Evolutionary conservation across 495 filamentous ascomycete genomes (phyloP).

Genomic region (Penicillium cataractarum): DNA sequence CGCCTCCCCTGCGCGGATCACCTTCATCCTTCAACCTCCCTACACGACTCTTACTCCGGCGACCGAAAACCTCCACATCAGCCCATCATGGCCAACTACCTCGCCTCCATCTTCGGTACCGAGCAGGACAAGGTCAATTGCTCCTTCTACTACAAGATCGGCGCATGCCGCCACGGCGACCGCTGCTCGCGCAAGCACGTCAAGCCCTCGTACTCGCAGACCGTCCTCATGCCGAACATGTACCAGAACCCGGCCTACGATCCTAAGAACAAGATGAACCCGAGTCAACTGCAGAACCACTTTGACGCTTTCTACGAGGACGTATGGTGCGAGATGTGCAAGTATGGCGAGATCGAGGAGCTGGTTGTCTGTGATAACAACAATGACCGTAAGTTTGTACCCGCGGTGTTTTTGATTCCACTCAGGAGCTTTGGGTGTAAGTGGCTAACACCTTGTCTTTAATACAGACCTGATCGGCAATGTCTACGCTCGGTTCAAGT

Average conservation of each 20-base stretch:
- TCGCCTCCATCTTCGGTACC: slow-evolving; percentile 98
- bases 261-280: slow-evolving; percentile 94
- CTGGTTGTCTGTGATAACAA: slow-evolving; percentile 93
- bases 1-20: slow-evolving; percentile 3
- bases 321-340: slow-evolving; percentile 99
- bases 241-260: slow-evolving; percentile 99
- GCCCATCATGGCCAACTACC: slow-evolving; percentile 83
- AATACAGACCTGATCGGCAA: slow-evolving; percentile 88
- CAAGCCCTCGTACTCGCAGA: slow-evolving; percentile 97
- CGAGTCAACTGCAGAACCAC: slow-evolving; percentile 93
- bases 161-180: slow-evolving; percentile 96
- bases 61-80: not conserved
- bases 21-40: not conserved
- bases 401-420: slow-evolving; percentile 5
- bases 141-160: slow-evolving; percentile 95
- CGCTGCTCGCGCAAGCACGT: slow-evolving; percentile 98
- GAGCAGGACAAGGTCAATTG: slow-evolving; percentile 97
- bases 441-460: slow-evolving; percentile 22
- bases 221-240: slow-evolving; percentile 95
- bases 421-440: not conserved
- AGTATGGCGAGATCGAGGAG: slow-evolving; percentile 88
- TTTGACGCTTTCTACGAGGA: slow-evolving; percentile 99
- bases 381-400: slow-evolving; percentile 81
- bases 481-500: slow-evolving; percentile 99
- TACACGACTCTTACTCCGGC: not conserved